Evolutionary conservation across 805 yeast species (phyloP), one percentile per base, ranked within the genome.

Genomic region (Saccharomycopsis capsularis): DNA sequence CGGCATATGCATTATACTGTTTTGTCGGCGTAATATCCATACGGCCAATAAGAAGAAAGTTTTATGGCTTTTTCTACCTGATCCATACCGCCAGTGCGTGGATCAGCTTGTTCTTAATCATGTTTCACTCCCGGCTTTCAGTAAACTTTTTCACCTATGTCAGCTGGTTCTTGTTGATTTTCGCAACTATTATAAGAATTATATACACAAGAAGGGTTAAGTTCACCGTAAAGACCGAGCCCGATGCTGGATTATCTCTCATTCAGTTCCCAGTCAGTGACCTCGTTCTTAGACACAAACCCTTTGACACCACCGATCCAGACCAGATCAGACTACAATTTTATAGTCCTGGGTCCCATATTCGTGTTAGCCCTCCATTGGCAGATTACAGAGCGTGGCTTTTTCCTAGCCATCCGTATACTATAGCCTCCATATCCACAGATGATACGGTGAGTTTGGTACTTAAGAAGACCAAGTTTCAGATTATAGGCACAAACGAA

Each of bases 111-210:
- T 55, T 69, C 1, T 55, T 78, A 22, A 69, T 77, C 3, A 68
- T 71, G 1, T 66, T 74, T 45, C 95, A 85, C 63, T 85, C 93
- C 1, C 72, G 91, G 52, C 91, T 91, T 0, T 80, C 81, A 1
- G 85, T 82, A 1, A 56, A 66, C 0, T 54, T 68, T 18, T 64
- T 63, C 35, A 59, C 69, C 3, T 19, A 29, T 25, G 37, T 29
- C 32, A 29, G 32, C 13, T 29, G 32, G 32, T 9, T 29, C 11
- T 13, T 29, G 11, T 9, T 29, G 7, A 7, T 29, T 29, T 29
- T 9, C 13, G 7, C 32, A 7, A 9, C 32, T 7, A 29, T 29
- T 9, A 29, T 29, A 13, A 29, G 32, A 29, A 13, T 29, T 13
- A 13, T 29, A 9, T 29, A 29, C 13, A 9, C 32, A 29, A 29